Base-by-base conservation (phyloP, 2,329 filamentous ascomycete genomes). In the Zymoseptoria pseudotritici region DNA sequence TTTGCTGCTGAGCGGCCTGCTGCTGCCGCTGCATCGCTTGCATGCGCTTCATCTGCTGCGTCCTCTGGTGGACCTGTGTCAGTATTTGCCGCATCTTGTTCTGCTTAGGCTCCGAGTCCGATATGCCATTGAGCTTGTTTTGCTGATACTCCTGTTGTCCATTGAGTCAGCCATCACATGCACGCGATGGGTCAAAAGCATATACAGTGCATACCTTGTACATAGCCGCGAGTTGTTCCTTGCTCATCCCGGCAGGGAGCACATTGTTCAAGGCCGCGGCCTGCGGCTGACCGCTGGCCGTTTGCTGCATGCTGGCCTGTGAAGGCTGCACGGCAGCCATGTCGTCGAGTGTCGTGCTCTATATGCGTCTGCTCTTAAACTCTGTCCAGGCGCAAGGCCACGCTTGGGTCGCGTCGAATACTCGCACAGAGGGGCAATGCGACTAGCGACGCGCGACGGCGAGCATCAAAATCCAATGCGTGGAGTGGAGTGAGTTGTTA, bases 51-150 rank as follows among this genome's bases (percentile, higher is more conserved):
- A 72, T 56, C 58, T 72, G 63, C 54, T 74, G 67, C 66, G 70
- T 68, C 67, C 72, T 64, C 64, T 73, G 68, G 67, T 90, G 88
- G 58, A 96, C 83, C 67, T 82, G 85, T 46, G 83, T 75, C 63
- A 97, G 82, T 62, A 95, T 86, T 63, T 88, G 85, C 57, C 90
- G 87, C 31, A 86, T 84, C 76, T 94, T 95, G 70, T 93, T 82
- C 70, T 88, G 92, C 73, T 97, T 92, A 53, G 93, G 93, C 70
- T 97, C 91, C 59, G 83, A 88, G 59, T 86, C 82, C 50, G 90
- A 85, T 22, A 95, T 87, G 67, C 92, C 92, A 69, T 87, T 83
- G 58, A 89, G 84, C 76, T 93, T 94, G 89, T 97, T 91, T 74
- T 90, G 85, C 71, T 89, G 88, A 66, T 89, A 94, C 82, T 90